Base-by-base conservation (phyloP, 2,329 filamentous ascomycete genomes). In the Aspergillus persii region DNA sequence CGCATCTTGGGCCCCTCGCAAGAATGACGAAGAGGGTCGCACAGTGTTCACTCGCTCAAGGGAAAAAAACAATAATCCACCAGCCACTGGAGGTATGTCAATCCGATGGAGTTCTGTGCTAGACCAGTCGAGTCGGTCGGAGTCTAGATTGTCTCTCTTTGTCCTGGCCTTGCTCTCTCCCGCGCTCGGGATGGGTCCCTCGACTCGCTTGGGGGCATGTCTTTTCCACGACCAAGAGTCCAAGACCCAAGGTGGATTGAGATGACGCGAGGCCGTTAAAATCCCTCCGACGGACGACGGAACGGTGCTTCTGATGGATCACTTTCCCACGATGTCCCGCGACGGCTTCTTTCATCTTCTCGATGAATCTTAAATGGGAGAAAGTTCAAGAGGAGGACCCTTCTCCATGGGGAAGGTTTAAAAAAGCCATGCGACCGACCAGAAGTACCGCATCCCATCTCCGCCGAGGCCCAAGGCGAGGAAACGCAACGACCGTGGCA, bases 71-170 rank as follows among this genome's bases (percentile, higher is more conserved):
- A 56, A 36, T 52, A 56, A 57, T 55, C 60, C 53, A 62, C 60
- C 57, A 57, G 57, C 60, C 57, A 53, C 54, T 62, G 53, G 58
- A 56, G 53, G 53, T 54, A 26, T 46, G 55, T 58, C 51, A 54
- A 58, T 53, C 51, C 44, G 56, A 63, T 57, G 53, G 61, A 51
- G 54, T 58, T 39, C 61, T 54, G 58, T 56, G 57, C 56, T 60
- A 51, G 61, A 66, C 59, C 61, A 63, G 62, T 66, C 63, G 60
- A 63, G 63, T 66, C 64, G 61, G 61, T 63, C 57, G 53, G 63
- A 66, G 63, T 65, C 64, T 65, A 66, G 64, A 65, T 59, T 41
- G 55, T 47, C 48, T 56, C 41, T 39, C 48, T 53, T 48, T 44
- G 15, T 33, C 44, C 18, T 44, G 39, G 33, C 12, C 46, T 39